phyloP scores from a whole-genome alignment of 1,284 basidiomycete species.

The Cutaneotrichosporon sp. region DNA sequence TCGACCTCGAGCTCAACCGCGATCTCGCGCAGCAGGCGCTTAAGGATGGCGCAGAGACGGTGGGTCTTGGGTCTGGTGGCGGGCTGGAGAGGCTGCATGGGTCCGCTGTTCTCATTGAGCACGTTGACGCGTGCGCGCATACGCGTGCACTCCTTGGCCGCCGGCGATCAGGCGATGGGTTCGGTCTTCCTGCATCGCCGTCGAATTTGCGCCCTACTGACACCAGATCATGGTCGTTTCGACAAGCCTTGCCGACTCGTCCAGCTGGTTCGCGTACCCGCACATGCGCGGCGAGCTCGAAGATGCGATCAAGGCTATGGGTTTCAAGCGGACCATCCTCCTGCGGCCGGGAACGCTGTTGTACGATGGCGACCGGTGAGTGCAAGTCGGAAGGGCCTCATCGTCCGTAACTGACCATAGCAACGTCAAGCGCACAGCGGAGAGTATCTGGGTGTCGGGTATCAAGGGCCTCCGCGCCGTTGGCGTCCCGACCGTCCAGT shows the following conservation, averaged over 20 bases:
- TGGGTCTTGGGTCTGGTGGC: no score
- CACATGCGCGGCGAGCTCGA: constrained; percentile 44
- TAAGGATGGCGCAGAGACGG: constrained; percentile 37
- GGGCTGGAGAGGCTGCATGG: no score
- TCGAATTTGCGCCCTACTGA: not conserved
- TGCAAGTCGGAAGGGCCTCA: no score
- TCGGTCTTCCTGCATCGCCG: no score
- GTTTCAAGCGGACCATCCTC: constrained; percentile 37
- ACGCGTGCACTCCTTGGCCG: no score
- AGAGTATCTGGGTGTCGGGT: constrained; percentile 14
- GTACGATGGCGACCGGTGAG: constrained; percentile 31
- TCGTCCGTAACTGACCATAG: constrained; percentile 17
- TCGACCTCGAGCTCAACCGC: constrained; percentile 41
- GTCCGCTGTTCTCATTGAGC: no score
- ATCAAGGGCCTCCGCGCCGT: constrained; percentile 20
- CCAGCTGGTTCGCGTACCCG: constrained; percentile 31
- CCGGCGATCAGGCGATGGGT: no score
- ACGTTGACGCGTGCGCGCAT: no score
- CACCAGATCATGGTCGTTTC: constrained; percentile 44
- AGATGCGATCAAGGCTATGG: constrained; percentile 34
- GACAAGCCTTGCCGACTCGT: constrained; percentile 22
- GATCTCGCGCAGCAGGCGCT: constrained; percentile 39
- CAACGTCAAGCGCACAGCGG: constrained; percentile 17
- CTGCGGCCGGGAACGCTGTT: constrained; percentile 40
- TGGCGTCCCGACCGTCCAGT: constrained; percentile 20